A percentile compares a stretch with the other conserved stretches of the same genome.
phyloP scores from a whole-genome alignment of 768 basidiomycete genomes.

The Fomitopsis serialis region DNA sequence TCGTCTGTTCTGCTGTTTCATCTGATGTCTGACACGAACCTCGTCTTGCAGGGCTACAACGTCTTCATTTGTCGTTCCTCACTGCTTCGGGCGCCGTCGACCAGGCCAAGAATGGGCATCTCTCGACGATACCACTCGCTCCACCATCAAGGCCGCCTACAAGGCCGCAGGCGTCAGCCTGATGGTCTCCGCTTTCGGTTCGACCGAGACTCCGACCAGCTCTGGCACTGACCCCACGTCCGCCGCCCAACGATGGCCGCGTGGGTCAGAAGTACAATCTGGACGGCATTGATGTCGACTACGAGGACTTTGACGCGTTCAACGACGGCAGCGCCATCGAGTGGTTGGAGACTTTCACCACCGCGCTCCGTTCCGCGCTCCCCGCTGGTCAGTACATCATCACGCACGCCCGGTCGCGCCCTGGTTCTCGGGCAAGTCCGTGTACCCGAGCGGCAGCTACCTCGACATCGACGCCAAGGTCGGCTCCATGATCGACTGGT shows the following conservation, averaged over 20 bases:
- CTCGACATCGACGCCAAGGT: conserved; percentile 46
- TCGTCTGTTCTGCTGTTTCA: too few relatives aligned
- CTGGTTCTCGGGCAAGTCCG: conserved; percentile 29
- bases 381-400: conserved; percentile 44
- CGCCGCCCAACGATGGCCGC: conserved; percentile 61
- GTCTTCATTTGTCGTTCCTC: conserved; percentile 54
- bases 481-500: conserved; percentile 59
- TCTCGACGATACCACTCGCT: conserved; percentile 39
- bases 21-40: not conserved
- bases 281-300: conserved; percentile 74
- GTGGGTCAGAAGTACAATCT: conserved; percentile 57
- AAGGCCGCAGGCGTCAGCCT: conserved; percentile 53
- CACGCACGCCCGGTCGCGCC: conserved; percentile 52
- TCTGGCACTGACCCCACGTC: conserved; percentile 52
- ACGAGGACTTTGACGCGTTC: conserved; percentile 41
- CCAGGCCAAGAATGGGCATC: conserved; percentile 54
- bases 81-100: conserved; percentile 52
- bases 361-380: conserved; percentile 40
- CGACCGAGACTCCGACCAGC: conserved; percentile 48
- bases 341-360: conserved; percentile 51
- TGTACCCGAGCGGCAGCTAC: conserved; percentile 42
- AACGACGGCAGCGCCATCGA: conserved; percentile 29
- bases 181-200: conserved; percentile 62
- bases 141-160: conserved; percentile 47
- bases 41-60: conserved; percentile 43